Evolutionary conservation across 805 yeast species (phyloP).

Genomic region (Starmerella gropengiesseri): DNA sequence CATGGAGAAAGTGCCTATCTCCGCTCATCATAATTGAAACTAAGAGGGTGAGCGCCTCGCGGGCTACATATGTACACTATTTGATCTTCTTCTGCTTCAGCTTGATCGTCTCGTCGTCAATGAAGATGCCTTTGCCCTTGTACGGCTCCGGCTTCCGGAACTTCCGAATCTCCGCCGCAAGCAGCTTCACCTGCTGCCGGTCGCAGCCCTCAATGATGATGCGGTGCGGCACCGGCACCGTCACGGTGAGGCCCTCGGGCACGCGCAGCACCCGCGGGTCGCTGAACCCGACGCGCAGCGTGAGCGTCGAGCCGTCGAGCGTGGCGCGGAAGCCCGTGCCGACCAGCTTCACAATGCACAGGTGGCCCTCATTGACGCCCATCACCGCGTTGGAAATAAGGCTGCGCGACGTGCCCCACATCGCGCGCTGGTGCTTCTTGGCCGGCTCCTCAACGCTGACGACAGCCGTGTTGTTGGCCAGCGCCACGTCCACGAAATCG

Average conservation of each 20-base stretch:
- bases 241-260: constrained; percentile 65
- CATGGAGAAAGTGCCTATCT: too few relatives aligned
- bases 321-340: constrained; percentile 96
- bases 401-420: constrained; percentile 94
- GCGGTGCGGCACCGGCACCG: constrained; percentile 76
- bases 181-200: constrained; percentile 74
- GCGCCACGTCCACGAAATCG: constrained; percentile 42
- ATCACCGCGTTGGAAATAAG: constrained; percentile 62
- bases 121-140: constrained; percentile 94
- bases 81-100: constrained; percentile 89
- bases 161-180: constrained; percentile 79
- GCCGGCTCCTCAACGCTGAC: constrained; percentile 49
- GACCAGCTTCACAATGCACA: constrained; percentile 73
- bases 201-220: constrained; percentile 76
- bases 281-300: constrained; percentile 80
- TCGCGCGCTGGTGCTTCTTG: constrained; percentile 59
- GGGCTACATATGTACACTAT: constrained; percentile 37
- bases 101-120: constrained; percentile 81
- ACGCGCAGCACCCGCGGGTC: constrained; percentile 63
- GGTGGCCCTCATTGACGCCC: constrained; percentile 91
- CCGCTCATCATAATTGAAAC: too few relatives aligned
- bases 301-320: constrained; percentile 55
- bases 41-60: too few relatives aligned
- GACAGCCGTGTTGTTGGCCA: constrained; percentile 34
- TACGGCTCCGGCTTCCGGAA: constrained; percentile 96